A percentile compares a stretch with the other conserved stretches of the same genome.
Conservation (phyloP, 352 stramenopile genomes). For the Pythium volutum region DNA sequence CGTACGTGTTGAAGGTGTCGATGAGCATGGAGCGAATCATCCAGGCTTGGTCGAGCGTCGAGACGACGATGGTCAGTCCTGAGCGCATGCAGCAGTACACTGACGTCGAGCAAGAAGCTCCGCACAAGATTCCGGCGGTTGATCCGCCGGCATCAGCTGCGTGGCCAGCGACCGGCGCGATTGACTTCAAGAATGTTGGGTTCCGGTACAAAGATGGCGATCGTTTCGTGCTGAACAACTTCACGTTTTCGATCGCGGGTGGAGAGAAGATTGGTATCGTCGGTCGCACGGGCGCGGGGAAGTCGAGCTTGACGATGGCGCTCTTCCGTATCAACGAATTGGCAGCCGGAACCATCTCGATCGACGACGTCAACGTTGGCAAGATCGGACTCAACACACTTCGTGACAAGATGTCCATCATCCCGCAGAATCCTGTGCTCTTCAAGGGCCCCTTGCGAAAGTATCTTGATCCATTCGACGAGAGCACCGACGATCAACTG, state of each 20-base stretch:
- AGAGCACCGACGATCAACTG: slow-evolving; percentile 73
- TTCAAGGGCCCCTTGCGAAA: slow-evolving; percentile 87
- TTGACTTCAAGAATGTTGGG: slow-evolving; percentile 83
- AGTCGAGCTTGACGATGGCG: slow-evolving; percentile 83
- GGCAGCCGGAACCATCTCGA: slow-evolving; percentile 71
- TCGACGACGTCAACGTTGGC: slow-evolving; percentile 87
- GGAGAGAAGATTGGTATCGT: slow-evolving; percentile 88
- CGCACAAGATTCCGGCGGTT: slow-evolving; percentile 7
- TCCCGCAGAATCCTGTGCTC: slow-evolving; percentile 92
- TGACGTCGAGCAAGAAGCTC: slow-evolving; percentile 32
- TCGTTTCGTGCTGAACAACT: slow-evolving; percentile 30
- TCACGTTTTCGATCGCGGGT: slow-evolving; percentile 46
- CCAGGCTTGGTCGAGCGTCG: slow-evolving; percentile 36
- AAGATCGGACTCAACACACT: slow-evolving; percentile 78
- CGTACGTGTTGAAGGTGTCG: slow-evolving; percentile 77
- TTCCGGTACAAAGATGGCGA: slow-evolving; percentile 88
- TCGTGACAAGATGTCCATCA: slow-evolving; percentile 86
- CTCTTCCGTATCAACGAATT: slow-evolving; percentile 93
- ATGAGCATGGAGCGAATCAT: slow-evolving; percentile 68
- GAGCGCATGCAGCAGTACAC: slow-evolving; percentile 81
- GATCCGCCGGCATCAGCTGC: slow-evolving; percentile 25
- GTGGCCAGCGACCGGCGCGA: slow-evolving; percentile 80
- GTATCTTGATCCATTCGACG: slow-evolving; percentile 89
- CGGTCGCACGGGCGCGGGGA: slow-evolving; percentile 82
- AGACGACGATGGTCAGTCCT: slow-evolving; percentile 76